Conservation (phyloP, 441 rosid genomes). For the Pelargonium myrrhifolium region DNA sequence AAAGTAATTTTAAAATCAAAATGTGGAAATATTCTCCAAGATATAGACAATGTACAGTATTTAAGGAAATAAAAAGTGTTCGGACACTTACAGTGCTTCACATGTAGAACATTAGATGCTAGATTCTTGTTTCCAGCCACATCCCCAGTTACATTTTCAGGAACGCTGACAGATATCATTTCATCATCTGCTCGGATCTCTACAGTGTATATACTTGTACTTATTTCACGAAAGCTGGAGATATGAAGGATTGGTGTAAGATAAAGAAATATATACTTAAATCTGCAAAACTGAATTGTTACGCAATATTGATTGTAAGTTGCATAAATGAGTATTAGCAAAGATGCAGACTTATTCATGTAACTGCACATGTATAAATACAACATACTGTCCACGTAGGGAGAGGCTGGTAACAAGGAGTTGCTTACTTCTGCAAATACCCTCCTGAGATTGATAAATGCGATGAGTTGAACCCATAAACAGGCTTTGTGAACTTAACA, state of each 20-base stretch:
- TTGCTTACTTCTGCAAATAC: conserved; percentile 61
- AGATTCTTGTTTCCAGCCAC: conserved; percentile 79
- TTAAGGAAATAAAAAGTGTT: conserved; percentile 5
- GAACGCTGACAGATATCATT: conserved; percentile 44
- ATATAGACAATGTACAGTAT: not conserved
- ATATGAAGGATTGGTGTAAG: conserved; percentile 6
- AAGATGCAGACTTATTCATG: too few species aligned
- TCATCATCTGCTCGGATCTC: conserved; percentile 55
- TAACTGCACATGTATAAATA: too few species aligned
- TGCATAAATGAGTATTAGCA: too few species aligned
- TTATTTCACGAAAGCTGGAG: conserved; percentile 68
- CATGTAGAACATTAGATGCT: conserved; percentile 66
- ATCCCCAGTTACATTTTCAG: conserved; percentile 72
- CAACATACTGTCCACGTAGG: not conserved
- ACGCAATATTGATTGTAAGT: not conserved
- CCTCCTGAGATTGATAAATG: conserved; percentile 69
- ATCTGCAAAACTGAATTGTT: not conserved
- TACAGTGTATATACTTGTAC: conserved; percentile 46
- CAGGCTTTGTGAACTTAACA: conserved; percentile 73
- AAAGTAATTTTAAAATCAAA: conserved; percentile 8
- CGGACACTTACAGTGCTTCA: conserved; percentile 60
- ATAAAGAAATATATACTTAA: conserved; percentile 7
- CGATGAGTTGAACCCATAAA: conserved; percentile 79
- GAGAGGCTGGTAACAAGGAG: conserved; percentile 13
- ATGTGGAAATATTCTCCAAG: conserved; percentile 2